phyloP scores from a whole-genome alignment of 352 stramenopile species.

The Phytophthora uliginosa region DNA sequence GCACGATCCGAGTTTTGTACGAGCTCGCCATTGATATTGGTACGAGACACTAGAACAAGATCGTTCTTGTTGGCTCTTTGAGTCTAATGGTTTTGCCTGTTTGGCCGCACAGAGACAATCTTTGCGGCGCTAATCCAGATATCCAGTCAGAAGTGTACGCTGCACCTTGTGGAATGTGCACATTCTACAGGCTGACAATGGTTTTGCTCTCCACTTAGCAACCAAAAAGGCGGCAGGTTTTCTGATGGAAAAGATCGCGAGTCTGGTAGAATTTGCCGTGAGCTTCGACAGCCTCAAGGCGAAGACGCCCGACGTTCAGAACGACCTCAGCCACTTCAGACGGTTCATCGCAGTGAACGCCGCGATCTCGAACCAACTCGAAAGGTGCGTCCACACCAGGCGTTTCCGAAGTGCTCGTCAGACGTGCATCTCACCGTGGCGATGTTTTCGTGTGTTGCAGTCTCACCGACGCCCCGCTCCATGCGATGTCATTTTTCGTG shows the following conservation, averaged over 20 bases:
- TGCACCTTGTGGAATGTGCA: neutral
- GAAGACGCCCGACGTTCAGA: slow-evolving; percentile 64
- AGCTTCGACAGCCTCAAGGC: slow-evolving; percentile 67
- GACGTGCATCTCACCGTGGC: neutral
- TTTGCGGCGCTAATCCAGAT: slow-evolving; percentile 62
- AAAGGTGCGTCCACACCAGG: slow-evolving; percentile 35
- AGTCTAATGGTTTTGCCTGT: neutral
- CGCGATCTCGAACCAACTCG: slow-evolving; percentile 52
- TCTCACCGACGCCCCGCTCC: slow-evolving; percentile 50
- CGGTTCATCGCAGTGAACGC: slow-evolving; percentile 53
- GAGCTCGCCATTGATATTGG: slow-evolving; percentile 53
- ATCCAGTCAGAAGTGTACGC: slow-evolving; percentile 56
- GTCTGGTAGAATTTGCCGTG: slow-evolving; percentile 63
- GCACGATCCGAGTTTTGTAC: slow-evolving; percentile 47
- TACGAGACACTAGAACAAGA: slow-evolving; percentile 17
- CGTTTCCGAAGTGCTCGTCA: neutral
- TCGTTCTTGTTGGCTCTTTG: neutral
- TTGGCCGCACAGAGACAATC: slow-evolving; percentile 39
- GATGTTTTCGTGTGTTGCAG: slow-evolving; percentile 16
- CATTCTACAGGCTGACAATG: slow-evolving; percentile 10
- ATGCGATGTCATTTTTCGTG: slow-evolving; percentile 73
- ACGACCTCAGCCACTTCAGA: slow-evolving; percentile 73
- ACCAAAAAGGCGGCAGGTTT: slow-evolving; percentile 50
- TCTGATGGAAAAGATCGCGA: slow-evolving; percentile 64
- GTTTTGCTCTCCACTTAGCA: slow-evolving; percentile 20